Conservation (phyloP, 2,329 filamentous ascomycete genomes). For the Aspergillus brasiliensis region DNA sequence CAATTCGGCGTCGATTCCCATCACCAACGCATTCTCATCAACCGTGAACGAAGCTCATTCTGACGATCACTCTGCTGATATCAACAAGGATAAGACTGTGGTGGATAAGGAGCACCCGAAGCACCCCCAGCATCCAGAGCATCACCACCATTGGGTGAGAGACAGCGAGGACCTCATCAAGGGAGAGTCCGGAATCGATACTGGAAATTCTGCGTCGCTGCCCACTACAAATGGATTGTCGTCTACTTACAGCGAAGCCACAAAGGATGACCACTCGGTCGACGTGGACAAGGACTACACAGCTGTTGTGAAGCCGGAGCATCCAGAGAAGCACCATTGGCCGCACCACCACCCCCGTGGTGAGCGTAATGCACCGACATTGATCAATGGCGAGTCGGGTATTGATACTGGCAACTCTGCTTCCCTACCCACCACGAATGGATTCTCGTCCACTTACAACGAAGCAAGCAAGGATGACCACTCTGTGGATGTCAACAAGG, state of each 20-base stretch:
- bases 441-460: background rate
- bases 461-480: conserved; percentile 15
- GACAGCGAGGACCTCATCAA: background rate
- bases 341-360: background rate
- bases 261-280: conserved; percentile 10
- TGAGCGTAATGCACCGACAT: background rate
- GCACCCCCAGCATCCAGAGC: too few relatives aligned
- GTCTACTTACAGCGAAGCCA: background rate
- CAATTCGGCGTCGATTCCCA: conserved; percentile 8
- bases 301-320: background rate
- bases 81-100: conserved; percentile 16
- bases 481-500: conserved; percentile 21
- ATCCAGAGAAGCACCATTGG: background rate
- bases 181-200: conserved; percentile 14
- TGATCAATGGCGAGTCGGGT: conserved; percentile 26
- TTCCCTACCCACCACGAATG: background rate
- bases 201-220: conserved; percentile 14
- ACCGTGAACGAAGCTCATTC: background rate
- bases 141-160: background rate
- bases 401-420: conserved; percentile 26
- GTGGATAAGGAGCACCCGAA: background rate
- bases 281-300: conserved; percentile 17
- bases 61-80: conserved; percentile 22
- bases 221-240: background rate
- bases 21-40: background rate